Base-by-base conservation (phyloP, 2,329 filamentous ascomycete species). In the Neophaeococcomyces aloes region DNA sequence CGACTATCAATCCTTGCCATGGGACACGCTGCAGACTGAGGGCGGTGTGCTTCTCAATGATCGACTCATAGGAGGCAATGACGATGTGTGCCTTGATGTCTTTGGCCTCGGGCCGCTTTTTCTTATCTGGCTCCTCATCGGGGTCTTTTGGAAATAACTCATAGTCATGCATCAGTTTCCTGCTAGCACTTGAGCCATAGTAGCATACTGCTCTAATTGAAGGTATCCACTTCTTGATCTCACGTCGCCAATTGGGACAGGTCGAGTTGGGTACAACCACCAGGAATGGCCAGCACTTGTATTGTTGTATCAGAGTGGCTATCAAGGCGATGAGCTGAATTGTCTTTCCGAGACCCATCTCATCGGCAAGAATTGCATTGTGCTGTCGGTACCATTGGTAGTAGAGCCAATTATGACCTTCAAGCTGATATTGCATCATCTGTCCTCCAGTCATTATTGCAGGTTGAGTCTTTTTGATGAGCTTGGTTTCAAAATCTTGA, bases 311-410 rank as follows among this genome's bases (percentile, higher is more conserved):
- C 29, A 96, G 65, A 1, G 81, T 79, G 1, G 84, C 79, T 48
- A 96, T 74, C 49, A 94, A 76, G 2, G 81, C 78, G 48, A 96
- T 83, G 41, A 95, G 79, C 60, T 98, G 91, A 25, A 98, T 86
- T 0, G 91, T 98, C 67, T 98, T 98, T 25, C 91, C 91, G 2
- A 98, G 75, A 31, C 91, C 91, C 91, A 98, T 98, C 59, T 98
- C 91, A 58, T 98, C 91, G 0, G 91, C 91, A 5, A 96, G 74
- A 46, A 96, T 89, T 21, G 87, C 83, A 56, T 91, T 96, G 57
- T 84, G 80, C 53, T 80, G 73, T 39, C 76, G 71, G 56, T 87
- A 83, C 70, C 86, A 96, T 58, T 91, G 91, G 60, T 84, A 88
- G 47, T 94, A 81, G 2, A 98, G 75, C 88, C 91, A 98, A 56